Evolutionary conservation across 345 rosid genomes (phyloP).

Genomic region (Eucalyptus pumila): DNA sequence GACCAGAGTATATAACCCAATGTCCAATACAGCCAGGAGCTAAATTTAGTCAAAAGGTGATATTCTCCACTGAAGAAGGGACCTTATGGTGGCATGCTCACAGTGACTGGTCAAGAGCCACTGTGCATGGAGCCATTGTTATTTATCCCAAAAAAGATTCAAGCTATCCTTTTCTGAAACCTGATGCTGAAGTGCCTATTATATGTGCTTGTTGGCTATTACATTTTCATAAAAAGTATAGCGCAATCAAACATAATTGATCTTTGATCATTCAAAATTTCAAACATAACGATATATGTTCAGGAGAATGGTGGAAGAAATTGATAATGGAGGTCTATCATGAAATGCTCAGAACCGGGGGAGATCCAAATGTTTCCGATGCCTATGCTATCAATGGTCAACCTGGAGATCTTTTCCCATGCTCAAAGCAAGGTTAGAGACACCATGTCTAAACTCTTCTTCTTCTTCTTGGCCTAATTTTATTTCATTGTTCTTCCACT

Average conservation of each 20-base stretch:
- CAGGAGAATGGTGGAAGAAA: constrained; percentile 33
- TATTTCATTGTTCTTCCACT: background rate
- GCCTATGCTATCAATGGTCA: constrained; percentile 17
- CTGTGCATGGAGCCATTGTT: constrained; percentile 21
- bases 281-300: background rate
- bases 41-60: constrained; percentile 6
- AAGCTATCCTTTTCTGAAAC: constrained; percentile 12
- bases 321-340: constrained; percentile 6
- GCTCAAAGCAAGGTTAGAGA: constrained; percentile 10
- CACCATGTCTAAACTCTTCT: background rate
- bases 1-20: constrained; percentile 21
- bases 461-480: background rate
- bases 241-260: background rate
- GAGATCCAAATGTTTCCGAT: constrained; percentile 11
- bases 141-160: constrained; percentile 6
- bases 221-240: background rate
- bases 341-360: background rate
- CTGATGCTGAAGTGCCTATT: constrained; percentile 11
- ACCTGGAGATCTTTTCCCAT: constrained; percentile 22
- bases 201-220: background rate
- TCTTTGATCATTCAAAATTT: background rate
- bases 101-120: constrained; percentile 15
- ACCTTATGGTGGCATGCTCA: constrained; percentile 11
- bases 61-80: constrained; percentile 16
- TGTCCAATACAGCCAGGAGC: constrained; percentile 19